phyloP scores from a whole-genome alignment of 805 yeast genomes.

The Wickerhamiella siamensis region DNA sequence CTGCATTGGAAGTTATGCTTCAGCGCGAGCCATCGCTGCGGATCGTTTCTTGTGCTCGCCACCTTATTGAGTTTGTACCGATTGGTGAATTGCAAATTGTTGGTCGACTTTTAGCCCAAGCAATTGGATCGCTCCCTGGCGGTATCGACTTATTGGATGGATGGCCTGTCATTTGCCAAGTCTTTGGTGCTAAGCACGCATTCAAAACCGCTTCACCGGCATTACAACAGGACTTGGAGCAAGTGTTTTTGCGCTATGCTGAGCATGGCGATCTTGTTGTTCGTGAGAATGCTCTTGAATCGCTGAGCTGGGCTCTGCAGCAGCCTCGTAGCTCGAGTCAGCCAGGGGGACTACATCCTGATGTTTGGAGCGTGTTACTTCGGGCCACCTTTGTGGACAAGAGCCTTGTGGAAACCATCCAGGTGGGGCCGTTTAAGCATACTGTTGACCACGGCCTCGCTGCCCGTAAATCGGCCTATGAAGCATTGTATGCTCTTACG shows the following conservation, averaged over 20 bases:
- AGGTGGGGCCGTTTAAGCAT: conserved; percentile 81
- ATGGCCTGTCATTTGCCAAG: neutral
- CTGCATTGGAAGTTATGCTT: neutral
- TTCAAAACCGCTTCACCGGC: neutral
- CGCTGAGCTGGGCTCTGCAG: conserved; percentile 1
- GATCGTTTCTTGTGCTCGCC: neutral
- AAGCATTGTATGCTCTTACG: conserved; percentile 44
- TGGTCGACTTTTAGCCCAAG: neutral
- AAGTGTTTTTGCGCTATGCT: neutral
- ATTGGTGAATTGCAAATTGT: neutral
- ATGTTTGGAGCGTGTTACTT: neutral
- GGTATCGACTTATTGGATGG: neutral
- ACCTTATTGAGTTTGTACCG: neutral
- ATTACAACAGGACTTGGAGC: neutral
- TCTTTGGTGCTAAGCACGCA: neutral
- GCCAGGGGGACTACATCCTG: neutral
- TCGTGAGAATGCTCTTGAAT: neutral
- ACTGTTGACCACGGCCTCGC: conserved; percentile 66
- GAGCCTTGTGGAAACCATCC: conserved; percentile 23
- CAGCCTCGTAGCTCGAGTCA: neutral
- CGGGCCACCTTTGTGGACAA: neutral
- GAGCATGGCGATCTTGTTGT: neutral
- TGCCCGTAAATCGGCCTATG: conserved; percentile 58
- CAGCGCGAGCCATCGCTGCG: neutral
- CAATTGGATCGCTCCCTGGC: neutral